Evolutionary conservation across 768 basidiomycete species (phyloP), one percentile per base, ranked within the genome.

Genomic region (Calocybe cyanea): DNA sequence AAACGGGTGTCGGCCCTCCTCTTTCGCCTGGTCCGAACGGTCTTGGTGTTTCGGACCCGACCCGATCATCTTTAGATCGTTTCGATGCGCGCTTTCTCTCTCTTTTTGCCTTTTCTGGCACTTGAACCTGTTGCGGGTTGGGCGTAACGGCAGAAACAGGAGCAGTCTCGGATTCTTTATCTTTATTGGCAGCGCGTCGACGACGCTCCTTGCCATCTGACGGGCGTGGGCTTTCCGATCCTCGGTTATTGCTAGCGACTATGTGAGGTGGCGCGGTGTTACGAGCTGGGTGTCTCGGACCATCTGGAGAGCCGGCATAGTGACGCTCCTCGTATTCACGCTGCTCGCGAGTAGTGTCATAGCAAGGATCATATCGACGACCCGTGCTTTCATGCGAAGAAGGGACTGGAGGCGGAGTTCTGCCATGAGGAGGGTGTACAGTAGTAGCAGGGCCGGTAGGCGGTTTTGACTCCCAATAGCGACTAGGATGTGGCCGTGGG

Each of bases 381-480:
- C 63, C 66, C 0, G 72, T 57, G 20, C 61, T 68, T 41, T 80
- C 80, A 9, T 68, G 67, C 23, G 66, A 68, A 8, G 62, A 59
- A 7, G 64, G 66, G 2, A 60, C 63, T 19, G 62, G 68, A 41
- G 69, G 64, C 4, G 67, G 63, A 24, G 60, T 61, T 34, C 66
- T 58, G 23, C 59, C 47, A 38, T 60, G 64, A 28, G 67, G 53
- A 10, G 63, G 43, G 44, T 58, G 57, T 37, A 63, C 34, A 42
- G 25, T 28, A 11, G 64, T 65, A 3, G 45, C 44, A 6, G 60
- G 59, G 19, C 57, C 57, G 11, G 65, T 66, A 1, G 69, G 60
- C 2, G 76, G 78, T 57, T 81, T 83, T 24, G 75, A 63, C 13
- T 86, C 85, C 84, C 83, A 86, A 55, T 80, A 78, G 6, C 73